Conservation (phyloP, 768 basidiomycete species). For the Mycena sanguinolenta region DNA sequence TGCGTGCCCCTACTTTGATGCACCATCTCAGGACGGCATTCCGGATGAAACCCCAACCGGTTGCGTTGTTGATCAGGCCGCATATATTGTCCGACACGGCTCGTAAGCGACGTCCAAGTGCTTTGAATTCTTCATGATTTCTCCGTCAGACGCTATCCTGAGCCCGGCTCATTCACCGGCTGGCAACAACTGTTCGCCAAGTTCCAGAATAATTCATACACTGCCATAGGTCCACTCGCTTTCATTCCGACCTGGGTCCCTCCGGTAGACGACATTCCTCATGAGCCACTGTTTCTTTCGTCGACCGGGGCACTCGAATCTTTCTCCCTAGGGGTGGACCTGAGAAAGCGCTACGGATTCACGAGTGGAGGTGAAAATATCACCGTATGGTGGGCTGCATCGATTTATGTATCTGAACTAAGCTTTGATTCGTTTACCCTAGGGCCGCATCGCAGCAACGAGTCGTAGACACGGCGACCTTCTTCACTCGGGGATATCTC, state of each 20-base stretch:
- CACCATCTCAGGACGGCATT: conserved; percentile 54
- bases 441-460: conserved; percentile 60
- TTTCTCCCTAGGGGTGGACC: conserved; percentile 54
- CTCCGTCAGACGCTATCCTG: conserved; percentile 53
- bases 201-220: conserved; percentile 56
- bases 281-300: conserved; percentile 55
- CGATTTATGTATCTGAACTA: too few relatives aligned
- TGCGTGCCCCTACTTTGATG: conserved; percentile 59
- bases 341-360: conserved; percentile 55
- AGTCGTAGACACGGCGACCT: conserved; percentile 55
- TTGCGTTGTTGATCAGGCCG: conserved; percentile 58
- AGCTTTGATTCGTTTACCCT: not conserved
- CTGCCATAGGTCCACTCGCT: conserved; percentile 52
- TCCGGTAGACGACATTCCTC: conserved; percentile 54
- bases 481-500: conserved; percentile 57
- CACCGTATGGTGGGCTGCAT: conserved; percentile 53
- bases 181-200: conserved; percentile 55
- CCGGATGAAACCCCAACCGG: conserved; percentile 48
- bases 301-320: conserved; percentile 55
- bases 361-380: conserved; percentile 56
- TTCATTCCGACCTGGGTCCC: conserved; percentile 58
- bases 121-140: conserved; percentile 21
- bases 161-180: conserved; percentile 55
- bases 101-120: conserved; percentile 45
- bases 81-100: conserved; percentile 59